Percentiles rank a stretch among this genome's conserved stretches.
Evolutionary conservation across 805 yeast species (phyloP).

Genomic region (Ogataea dorogensis): DNA sequence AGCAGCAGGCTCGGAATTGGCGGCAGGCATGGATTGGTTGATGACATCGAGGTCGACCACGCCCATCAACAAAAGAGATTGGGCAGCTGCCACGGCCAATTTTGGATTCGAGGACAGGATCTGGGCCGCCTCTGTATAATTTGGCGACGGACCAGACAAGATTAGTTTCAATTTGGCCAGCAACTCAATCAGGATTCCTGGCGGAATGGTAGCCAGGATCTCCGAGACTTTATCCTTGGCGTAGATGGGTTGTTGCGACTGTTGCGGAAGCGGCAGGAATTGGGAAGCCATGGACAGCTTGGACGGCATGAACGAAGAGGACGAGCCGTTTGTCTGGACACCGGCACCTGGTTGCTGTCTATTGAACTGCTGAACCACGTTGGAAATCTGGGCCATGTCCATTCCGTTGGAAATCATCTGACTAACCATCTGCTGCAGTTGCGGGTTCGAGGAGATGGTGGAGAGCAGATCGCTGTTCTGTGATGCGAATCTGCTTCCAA

Average conservation of each 20-base stretch:
- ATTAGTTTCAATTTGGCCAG: conserved; percentile 63
- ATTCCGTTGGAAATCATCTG: conserved; percentile 38
- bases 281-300: conserved; percentile 53
- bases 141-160: conserved; percentile 49
- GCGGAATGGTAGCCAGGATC: conserved; percentile 64
- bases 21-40: conserved; percentile 44
- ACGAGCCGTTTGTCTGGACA: conserved; percentile 15
- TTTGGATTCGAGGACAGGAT: conserved; percentile 53
- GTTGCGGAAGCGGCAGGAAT: conserved; percentile 50
- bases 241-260: conserved; percentile 32
- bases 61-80: conserved; percentile 75
- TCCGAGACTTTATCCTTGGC: conserved; percentile 58
- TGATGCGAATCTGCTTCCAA: conserved; percentile 20
- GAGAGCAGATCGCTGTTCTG: conserved; percentile 25
- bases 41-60: conserved; percentile 68
- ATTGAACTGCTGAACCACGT: conserved; percentile 30
- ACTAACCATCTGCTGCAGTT: conserved; percentile 34
- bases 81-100: conserved; percentile 67
- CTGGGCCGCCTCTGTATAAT: conserved; percentile 49
- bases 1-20: conserved; percentile 8
- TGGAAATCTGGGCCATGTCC: conserved; percentile 34
- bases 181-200: conserved; percentile 66
- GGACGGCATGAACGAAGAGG: conserved; percentile 37
- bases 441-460: conserved; percentile 31
- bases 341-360: conserved; percentile 19